Base-by-base conservation (phyloP, 108 stramenopile genomes). In the Pseudonitzschia multistriata region DNA sequence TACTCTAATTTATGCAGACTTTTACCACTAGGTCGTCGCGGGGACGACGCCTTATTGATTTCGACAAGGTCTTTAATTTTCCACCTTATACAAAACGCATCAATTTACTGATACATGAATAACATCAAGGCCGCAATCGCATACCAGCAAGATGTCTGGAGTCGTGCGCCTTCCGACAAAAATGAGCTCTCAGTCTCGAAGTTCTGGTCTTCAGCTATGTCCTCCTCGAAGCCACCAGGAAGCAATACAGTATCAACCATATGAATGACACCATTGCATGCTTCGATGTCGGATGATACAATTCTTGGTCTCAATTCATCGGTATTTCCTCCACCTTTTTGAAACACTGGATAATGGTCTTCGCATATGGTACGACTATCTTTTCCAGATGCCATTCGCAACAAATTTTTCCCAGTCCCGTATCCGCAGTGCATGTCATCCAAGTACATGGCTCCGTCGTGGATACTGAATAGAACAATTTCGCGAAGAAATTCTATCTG, bases 251-350 rank as follows among this genome's bases (percentile, higher is more conserved):
- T 59, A 35, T 86, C 83, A 42, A 88, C 69, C 3, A 76, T 73
- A 55, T 88, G 83, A 62, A 86, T 52, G 24, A 88, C 35, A 17
- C 88, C 85, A 68, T 88, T 84, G 67, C 57, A 66, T 1, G 82
- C 88, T 1, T 49, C 4, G 34, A 85, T 56, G 37, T 88, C 81
- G 3, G 79, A 56, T 2, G 40, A 24, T 31, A 74, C 37, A 5
- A 83, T 60, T n/a, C 24, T 39, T 0, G 73, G 77, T 60, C 42
- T 59, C 6, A 64, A 21, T n/a, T 52, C 61, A n/a, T 50, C 28
- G 13, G 40, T 10, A 28, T 73, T 78, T 5, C 67, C 60, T 24
- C 66, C 67, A 39, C 77, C 77, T 40, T 73, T 73, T 77, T 77
- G 77, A 47, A 42, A 70, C 24, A 70, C 15, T 39, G 48, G 27